Conservation (phyloP, 345 rosid genomes). For the Lepidium didymum region DNA sequence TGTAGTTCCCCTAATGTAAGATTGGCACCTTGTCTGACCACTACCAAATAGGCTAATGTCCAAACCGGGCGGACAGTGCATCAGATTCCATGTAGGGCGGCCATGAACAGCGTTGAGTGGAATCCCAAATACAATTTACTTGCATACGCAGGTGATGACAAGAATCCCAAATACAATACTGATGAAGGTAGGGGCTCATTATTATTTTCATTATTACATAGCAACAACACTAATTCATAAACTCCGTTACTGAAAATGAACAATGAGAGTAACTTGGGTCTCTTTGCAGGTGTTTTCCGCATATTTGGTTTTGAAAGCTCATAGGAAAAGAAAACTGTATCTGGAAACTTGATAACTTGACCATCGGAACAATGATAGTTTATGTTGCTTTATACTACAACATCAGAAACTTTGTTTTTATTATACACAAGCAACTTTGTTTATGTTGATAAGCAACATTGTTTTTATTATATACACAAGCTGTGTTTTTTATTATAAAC, state of each 20-base stretch:
- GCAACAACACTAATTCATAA: neutral
- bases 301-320: constrained; percentile 82
- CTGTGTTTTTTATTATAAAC: constrained; percentile 14
- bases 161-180: constrained; percentile 70
- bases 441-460: no score
- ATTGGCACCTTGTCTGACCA: constrained; percentile 7
- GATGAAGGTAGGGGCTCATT: constrained; percentile 68
- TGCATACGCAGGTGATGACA: constrained; percentile 98
- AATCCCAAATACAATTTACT: constrained; percentile 88
- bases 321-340: constrained; percentile 22
- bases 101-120: constrained; percentile 99
- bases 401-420: no score
- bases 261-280: neutral
- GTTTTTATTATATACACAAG: no score
- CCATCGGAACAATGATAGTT: neutral
- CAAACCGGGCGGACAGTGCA: constrained; percentile 78
- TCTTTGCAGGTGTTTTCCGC: constrained; percentile 72
- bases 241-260: neutral
- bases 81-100: constrained; percentile 94
- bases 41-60: constrained; percentile 67
- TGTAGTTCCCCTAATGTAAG: neutral
- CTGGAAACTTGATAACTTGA: neutral
- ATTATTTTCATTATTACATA: neutral
- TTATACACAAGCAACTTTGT: neutral
- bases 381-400: no score